Base-by-base conservation (phyloP, 352 stramenopile species). In the Pythium aquatile region DNA sequence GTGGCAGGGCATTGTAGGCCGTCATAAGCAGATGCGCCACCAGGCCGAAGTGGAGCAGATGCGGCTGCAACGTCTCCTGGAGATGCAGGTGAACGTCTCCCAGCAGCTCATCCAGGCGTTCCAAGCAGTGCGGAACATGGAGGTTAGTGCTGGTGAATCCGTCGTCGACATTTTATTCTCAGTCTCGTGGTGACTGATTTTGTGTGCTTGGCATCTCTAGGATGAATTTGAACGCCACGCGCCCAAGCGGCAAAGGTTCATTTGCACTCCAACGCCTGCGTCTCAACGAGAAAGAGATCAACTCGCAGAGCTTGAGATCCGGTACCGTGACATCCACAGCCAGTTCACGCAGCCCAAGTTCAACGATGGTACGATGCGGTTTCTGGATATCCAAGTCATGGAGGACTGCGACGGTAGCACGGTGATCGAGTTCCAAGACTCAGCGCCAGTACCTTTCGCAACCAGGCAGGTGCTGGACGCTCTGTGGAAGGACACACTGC, bases 1-100 rank as follows among this genome's bases (percentile, higher is more conserved):
- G 37, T 65, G 59, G 59, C 48, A 47, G 5, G 44, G 51, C 32
- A 59, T 65, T 37, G 59, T 39, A 11, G 20, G 5, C 9, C 49
- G 49, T 5, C 59, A 65, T 28, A 35, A 46, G 33, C 35, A 42
- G 8, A 14, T 58, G 37, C 59, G 59, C 2, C 40, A 39, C 10
- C 11, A 24, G 5, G 35, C 59, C 8, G 59, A 65, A 40, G 28
- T 28, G 14, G 52, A 65, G 10, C 59, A 65, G 17, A 1, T 28
- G 17, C 35, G 39, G n/a, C 37, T 65, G 16, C 48, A 28, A 6
- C 20, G 46, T 7, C 33, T n/a, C 2, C 10, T 59, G 10, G 35
- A 65, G 16, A 37, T 30, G n/a, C 59, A 59, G 9, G n/a, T 51
- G 13, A 42, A 28, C n/a, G 26, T 65, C 2, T 53, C 24, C 1